Evolutionary conservation across 2,329 filamentous ascomycete genomes (phyloP), one percentile per base, ranked within the genome.

Genomic region (Didymella keratinophila): DNA sequence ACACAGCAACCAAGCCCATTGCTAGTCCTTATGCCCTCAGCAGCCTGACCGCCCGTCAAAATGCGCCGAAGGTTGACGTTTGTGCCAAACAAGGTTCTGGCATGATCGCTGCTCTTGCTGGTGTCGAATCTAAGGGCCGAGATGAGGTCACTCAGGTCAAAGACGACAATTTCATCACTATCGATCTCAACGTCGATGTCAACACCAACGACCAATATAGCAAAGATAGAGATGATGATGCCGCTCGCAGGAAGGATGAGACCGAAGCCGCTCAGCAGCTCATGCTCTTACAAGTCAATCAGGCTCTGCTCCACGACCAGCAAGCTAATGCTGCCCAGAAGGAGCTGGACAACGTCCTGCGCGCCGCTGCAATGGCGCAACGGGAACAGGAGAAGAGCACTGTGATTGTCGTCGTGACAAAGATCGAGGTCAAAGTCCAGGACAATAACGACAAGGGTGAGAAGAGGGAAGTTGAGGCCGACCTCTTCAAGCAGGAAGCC

Each of bases 1-100:
- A 16, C 14, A 49, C n/a, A 58, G 56, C 32, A 39, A 39, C 44
- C 12, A 53, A 58, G 27, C 56, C 56, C 5, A 44, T 53, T n/a
- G 16, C 11, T 5, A 50, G 10, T 23, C 37, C 37, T 28, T 20
- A 44, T 23, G 8, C 14, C 21, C 14, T 53, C 12, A 45, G 36
- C 16, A 39, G n/a, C 18, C 45, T 53, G 2, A 7, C 14, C 2
- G 4, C 18, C 8, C 56, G 43, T 21, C 49, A 53, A 16, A 27
- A 25, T 21, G 32, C 25, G 3, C n/a, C 14, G 0, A 49, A 48
- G n/a, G 18, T 47, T 16, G 49, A 49, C 11, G 21, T 12, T 12
- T 52, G 49, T 11, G 34, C 49, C 21, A 43, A 18, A 16, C n/a
- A 37, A 27, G 28, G 36, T 14, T 49, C 30, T 4, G 20, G 18